Evolutionary conservation across 805 yeast genomes (phyloP).

Genomic region (Saturnispora sanitii): DNA sequence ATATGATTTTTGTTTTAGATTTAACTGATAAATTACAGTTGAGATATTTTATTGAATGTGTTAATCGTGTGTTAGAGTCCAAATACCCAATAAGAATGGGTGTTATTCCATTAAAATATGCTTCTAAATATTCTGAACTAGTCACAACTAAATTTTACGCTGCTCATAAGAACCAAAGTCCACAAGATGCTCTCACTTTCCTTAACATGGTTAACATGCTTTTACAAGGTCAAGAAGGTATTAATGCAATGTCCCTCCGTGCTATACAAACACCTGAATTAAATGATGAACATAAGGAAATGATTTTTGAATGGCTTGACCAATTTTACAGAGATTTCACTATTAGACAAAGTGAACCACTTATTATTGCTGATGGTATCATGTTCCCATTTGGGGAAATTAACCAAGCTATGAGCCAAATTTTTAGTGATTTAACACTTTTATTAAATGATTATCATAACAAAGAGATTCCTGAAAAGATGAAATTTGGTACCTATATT

Average conservation of each 20-base stretch:
- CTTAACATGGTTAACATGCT: conserved; percentile 16
- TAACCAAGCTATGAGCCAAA: conserved; percentile 46
- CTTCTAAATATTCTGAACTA: conserved; percentile 16
- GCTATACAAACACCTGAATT: conserved; percentile 11
- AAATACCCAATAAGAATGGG: conserved; percentile 77
- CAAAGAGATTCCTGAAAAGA: conserved; percentile 22
- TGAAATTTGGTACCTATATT: conserved; percentile 31
- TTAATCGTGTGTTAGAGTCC: conserved; percentile 40
- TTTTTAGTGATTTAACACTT: conserved; percentile 40
- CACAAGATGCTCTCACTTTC: conserved; percentile 18
- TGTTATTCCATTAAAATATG: conserved; percentile 49
- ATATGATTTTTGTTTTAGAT: conserved; percentile 59
- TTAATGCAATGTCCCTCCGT: conserved; percentile 10
- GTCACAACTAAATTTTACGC: conserved; percentile 21
- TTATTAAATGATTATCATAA: conserved; percentile 24
- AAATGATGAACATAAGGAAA: conserved; percentile 3
- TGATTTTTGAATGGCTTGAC: neutral
- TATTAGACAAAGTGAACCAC: conserved; percentile 29
- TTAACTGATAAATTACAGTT: conserved; percentile 45
- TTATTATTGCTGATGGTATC: conserved; percentile 66
- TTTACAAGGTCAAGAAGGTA: conserved; percentile 8
- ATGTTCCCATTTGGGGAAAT: conserved; percentile 38
- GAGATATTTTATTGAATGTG: conserved; percentile 37
- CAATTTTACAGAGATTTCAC: conserved; percentile 10
- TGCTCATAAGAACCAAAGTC: conserved; percentile 14